Evolutionary conservation across 2,329 filamentous ascomycete species (phyloP).

Genomic region (Diaporthe nobilis): DNA sequence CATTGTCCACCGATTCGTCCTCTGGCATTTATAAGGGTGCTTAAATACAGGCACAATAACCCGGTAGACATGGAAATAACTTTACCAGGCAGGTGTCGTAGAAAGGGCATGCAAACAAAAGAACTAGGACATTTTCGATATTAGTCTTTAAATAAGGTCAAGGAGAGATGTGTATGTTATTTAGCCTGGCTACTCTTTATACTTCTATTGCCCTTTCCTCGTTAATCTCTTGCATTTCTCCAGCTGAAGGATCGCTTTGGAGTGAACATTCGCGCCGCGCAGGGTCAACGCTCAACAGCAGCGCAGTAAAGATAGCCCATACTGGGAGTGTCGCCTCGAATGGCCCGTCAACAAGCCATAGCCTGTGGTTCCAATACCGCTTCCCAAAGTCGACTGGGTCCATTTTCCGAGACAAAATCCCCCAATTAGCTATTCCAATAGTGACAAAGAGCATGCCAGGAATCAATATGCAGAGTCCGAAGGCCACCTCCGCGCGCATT

Average conservation of each 20-base stretch:
- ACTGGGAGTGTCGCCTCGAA: neutral
- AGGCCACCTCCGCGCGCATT: neutral
- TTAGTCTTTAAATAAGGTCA: accelerated
- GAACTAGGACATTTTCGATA: too few relatives aligned
- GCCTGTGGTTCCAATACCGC: neutral
- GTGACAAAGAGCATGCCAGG: neutral
- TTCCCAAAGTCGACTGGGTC: neutral
- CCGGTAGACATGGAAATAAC: too few relatives aligned
- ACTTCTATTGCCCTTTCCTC: neutral
- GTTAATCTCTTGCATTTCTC: neutral
- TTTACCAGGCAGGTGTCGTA: too few relatives aligned
- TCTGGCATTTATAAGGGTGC: too few relatives aligned
- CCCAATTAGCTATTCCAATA: neutral
- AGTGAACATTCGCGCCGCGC: neutral
- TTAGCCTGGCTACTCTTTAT: neutral
- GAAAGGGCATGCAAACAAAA: too few relatives aligned
- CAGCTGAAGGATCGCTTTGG: neutral
- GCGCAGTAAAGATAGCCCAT: neutral
- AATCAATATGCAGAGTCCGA: neutral
- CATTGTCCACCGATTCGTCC: too few relatives aligned
- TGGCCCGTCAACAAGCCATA: neutral
- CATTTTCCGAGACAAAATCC: neutral
- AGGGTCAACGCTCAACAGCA: neutral
- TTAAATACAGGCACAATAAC: too few relatives aligned
- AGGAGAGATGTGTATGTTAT: too few relatives aligned